Base-by-base conservation (phyloP, 768 basidiomycete species). In the Tylopilus vinaceipallidus region DNA sequence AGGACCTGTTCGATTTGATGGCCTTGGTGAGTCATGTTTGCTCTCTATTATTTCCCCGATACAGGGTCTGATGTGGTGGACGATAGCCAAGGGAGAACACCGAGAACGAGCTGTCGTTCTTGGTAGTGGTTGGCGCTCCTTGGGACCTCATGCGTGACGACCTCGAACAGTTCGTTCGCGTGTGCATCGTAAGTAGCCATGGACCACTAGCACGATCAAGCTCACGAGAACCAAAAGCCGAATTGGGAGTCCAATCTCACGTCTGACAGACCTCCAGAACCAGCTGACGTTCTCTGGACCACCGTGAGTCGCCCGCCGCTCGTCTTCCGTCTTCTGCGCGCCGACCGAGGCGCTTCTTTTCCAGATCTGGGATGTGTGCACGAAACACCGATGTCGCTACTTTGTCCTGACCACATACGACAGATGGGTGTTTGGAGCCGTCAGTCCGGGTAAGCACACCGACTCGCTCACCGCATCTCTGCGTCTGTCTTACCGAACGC, bases 311-410 rank as follows among this genome's bases (percentile, higher is more conserved):
- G 7, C 14, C 3, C 2, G 4, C 6, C 12, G 13, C 3, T 13
- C 16, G 20, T 14, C 16, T 13, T 19, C 22, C n/a, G 11, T 30
- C n/a, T 4, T 29, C 39, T 16, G 23, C n/a, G 10, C 10, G 11
- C 11, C 14, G 9, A 10, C 8, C n/a, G 12, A 8, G 12, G 23
- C 19, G 16, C 11, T 10, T 10, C 24, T 19, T 7, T 10, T 29
- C 8, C 23, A 62, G 61, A 51, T 56, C 3, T 61, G 54, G 56
- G 54, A 52, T 27, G 27, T 54, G 8, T 62, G 61, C 14, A 19
- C 17, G 14, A 38, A 49, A 17, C 8, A 38, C 24, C 17, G 52
- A 6, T 56, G 52, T 29, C 55, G 42, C 13, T 54, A 38, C 41
- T 58, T 61, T 42, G 19, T 52, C 23, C 32, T 56, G 47, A 58